phyloP scores from a whole-genome alignment of 495 filamentous ascomycete species.

The Cercophora scortea region DNA sequence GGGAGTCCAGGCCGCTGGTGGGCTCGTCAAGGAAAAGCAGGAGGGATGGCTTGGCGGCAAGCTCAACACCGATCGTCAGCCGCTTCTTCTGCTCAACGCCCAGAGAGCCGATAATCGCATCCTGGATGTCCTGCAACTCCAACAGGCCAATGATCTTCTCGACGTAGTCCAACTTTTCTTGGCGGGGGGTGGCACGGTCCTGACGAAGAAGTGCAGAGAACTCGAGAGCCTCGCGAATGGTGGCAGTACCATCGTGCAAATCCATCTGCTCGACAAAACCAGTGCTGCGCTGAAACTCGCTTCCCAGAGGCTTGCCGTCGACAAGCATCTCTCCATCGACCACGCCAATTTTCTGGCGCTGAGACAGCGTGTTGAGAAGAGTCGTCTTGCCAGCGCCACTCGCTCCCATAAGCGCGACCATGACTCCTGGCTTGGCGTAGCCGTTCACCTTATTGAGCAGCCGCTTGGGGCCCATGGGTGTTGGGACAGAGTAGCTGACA shows the following conservation, averaged over 20 bases:
- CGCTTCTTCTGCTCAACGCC: conserved; percentile 56
- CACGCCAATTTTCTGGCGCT: conserved; percentile 66
- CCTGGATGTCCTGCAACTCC: conserved; percentile 71
- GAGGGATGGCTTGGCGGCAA: conserved; percentile 77
- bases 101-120: conserved; percentile 73
- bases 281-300: conserved; percentile 71
- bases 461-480: conserved; percentile 46
- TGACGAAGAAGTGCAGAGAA: conserved; percentile 81
- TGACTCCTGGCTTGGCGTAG: conserved; percentile 70
- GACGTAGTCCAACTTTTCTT: conserved; percentile 77
- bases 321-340: conserved; percentile 70
- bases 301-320: conserved; percentile 59
- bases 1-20: conserved; percentile 77
- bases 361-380: conserved; percentile 59
- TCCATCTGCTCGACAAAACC: conserved; percentile 88
- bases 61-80: conserved; percentile 85
- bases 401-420: conserved; percentile 79
- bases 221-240: conserved; percentile 74
- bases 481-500: conserved; percentile 57
- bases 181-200: conserved; percentile 49
- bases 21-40: conserved; percentile 74
- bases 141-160: conserved; percentile 83
- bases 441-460: conserved; percentile 66
- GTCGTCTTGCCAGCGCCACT: conserved; percentile 76
- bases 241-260: conserved; percentile 72